Percentiles rank a stretch among this genome's conserved stretches.
Conservation (phyloP, 768 basidiomycete genomes). For the Imleria badia region DNA sequence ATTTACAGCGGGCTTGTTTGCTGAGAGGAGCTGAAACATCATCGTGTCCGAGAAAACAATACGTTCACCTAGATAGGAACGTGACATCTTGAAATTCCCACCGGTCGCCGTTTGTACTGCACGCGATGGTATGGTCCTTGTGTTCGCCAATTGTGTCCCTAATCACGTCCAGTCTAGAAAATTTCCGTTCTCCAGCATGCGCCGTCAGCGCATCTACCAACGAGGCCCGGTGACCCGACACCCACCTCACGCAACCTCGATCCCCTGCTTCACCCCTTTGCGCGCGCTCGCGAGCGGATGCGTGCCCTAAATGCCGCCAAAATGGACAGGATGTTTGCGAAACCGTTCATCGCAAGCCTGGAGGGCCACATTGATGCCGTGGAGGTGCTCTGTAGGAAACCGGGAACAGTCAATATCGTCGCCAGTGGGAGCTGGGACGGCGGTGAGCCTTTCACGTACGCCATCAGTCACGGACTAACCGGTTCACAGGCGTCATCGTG, state of each 20-base stretch:
- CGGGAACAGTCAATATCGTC: slow-evolving; percentile 69
- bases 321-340: slow-evolving; percentile 97
- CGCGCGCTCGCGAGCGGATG: slow-evolving; percentile 88
- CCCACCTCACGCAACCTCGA: slow-evolving; percentile 91
- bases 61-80: too few species aligned
- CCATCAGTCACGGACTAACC: background rate
- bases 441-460: slow-evolving; percentile 49
- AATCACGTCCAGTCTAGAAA: slow-evolving; percentile 50
- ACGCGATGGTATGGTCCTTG: slow-evolving; percentile 15
- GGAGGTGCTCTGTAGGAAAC: slow-evolving; percentile 76
- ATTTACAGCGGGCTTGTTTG: background rate
- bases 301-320: slow-evolving; percentile 94
- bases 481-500: slow-evolving; percentile 70
- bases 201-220: slow-evolving; percentile 68
- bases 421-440: slow-evolving; percentile 97
- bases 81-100: slow-evolving; percentile 2
- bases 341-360: slow-evolving; percentile 86
- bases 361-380: slow-evolving; percentile 95
- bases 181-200: slow-evolving; percentile 86
- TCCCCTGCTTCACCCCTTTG: slow-evolving; percentile 94
- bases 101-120: slow-evolving; percentile 3
- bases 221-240: slow-evolving; percentile 77
- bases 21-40: background rate
- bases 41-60: too few species aligned
- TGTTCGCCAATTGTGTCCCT: background rate